Evolutionary conservation across 2,329 filamentous ascomycete genomes (phyloP).

Genomic region (Hymenoscyphus scutula): DNA sequence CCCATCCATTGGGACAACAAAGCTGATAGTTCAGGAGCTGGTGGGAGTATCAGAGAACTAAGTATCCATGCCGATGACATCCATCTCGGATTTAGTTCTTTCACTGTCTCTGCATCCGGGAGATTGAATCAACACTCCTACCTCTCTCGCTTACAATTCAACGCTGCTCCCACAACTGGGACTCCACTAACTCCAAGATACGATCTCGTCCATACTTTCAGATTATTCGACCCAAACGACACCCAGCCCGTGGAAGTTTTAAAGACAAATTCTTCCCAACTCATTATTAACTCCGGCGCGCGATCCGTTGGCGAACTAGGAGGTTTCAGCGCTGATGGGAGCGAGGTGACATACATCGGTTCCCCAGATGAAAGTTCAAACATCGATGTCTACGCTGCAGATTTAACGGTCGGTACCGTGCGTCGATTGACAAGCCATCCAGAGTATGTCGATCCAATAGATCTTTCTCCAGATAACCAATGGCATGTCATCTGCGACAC

Average conservation of each 20-base stretch:
- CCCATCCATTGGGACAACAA: no score
- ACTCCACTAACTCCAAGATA: no score
- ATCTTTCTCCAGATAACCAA: slow-evolving; percentile 43
- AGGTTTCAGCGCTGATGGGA: slow-evolving; percentile 44
- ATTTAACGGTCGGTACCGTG: slow-evolving; percentile 42
- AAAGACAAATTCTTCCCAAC: slow-evolving; percentile 42
- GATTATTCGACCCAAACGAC: slow-evolving; percentile 43
- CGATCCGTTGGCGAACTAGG: slow-evolving; percentile 45
- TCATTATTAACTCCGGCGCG: slow-evolving; percentile 33
- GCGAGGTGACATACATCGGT: slow-evolving; percentile 45
- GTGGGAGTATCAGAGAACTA: no score
- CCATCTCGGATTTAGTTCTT: no score
- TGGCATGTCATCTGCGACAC: slow-evolving; percentile 47
- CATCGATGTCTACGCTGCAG: slow-evolving; percentile 44
- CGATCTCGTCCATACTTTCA: no score
- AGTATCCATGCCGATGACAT: no score
- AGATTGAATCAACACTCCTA: no score
- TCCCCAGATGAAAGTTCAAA: slow-evolving; percentile 41
- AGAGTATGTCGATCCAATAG: slow-evolving; percentile 45
- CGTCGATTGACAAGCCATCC: slow-evolving; percentile 45
- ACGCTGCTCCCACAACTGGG: no score
- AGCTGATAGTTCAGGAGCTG: no score
- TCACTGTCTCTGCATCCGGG: no score
- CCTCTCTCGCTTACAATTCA: no score
- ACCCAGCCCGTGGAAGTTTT: slow-evolving; percentile 45